Evolutionary conservation across 768 basidiomycete genomes (phyloP).

Genomic region (Lactarius tabidus): DNA sequence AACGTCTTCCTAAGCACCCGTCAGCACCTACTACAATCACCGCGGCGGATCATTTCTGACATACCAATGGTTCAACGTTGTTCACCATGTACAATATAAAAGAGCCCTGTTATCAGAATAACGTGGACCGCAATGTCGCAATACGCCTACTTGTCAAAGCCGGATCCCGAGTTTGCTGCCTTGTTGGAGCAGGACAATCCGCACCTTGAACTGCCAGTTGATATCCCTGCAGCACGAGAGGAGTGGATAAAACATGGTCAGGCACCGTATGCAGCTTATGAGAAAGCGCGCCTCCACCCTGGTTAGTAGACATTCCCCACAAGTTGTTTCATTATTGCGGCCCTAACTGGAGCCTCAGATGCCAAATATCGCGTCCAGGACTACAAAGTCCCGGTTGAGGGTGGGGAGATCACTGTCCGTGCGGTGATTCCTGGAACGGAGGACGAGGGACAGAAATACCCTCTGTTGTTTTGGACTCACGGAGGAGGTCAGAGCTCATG

Average conservation of each 20-base stretch:
- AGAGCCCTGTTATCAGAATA: too few species aligned
- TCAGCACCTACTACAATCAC: too few species aligned
- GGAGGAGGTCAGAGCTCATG: slow-evolving; percentile 8
- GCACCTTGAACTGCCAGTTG: neutral
- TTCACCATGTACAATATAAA: too few species aligned
- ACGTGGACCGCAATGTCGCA: neutral
- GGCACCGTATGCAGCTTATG: neutral
- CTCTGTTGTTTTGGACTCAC: slow-evolving; percentile 1
- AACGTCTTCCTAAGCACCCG: too few species aligned
- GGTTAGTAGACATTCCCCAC: neutral
- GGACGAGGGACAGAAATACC: neutral
- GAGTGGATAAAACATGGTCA: neutral
- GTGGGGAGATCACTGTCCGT: neutral
- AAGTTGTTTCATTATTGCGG: neutral
- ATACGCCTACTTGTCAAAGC: neutral
- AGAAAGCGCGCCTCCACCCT: neutral
- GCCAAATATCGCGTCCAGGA: slow-evolving; percentile 10
- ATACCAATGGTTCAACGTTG: too few species aligned
- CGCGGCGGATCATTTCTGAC: too few species aligned
- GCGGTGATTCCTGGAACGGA: neutral
- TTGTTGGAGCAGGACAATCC: neutral
- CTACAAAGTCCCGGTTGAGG: slow-evolving; percentile 11
- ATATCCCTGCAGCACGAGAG: neutral
- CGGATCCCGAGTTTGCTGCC: slow-evolving; percentile 7
- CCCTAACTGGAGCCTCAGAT: neutral